Evolutionary conservation across 2,329 filamentous ascomycete genomes (phyloP).

Genomic region (Xylariales sp.): DNA sequence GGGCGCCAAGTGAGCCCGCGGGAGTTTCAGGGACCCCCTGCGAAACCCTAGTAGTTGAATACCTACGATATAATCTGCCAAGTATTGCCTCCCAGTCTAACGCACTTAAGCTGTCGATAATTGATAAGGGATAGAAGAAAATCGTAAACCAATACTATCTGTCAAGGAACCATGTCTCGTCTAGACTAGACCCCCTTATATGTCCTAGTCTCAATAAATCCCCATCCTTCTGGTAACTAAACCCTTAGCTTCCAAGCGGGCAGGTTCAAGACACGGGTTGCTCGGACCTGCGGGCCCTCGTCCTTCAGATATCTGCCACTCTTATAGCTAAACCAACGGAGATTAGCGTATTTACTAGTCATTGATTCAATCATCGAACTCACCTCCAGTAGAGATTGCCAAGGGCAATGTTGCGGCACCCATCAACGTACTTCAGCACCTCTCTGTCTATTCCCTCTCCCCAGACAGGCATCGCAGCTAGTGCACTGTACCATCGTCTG

Average conservation of each 20-base stretch:
- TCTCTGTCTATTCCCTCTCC: slow-evolving; percentile 43
- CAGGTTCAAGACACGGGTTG: slow-evolving; percentile 30
- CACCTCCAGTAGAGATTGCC: slow-evolving; percentile 47
- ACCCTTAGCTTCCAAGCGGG: neutral
- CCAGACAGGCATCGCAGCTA: slow-evolving; percentile 43
- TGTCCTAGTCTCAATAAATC: neutral
- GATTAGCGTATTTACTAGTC: neutral
- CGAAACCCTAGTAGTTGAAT: neutral
- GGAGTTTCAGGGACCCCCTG: no score
- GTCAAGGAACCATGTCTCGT: neutral
- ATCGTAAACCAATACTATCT: neutral
- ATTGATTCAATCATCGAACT: neutral
- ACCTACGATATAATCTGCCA: neutral
- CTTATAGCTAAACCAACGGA: slow-evolving; percentile 18
- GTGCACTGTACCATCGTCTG: slow-evolving; percentile 42
- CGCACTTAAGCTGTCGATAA: neutral
- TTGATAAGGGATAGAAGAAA: neutral
- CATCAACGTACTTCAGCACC: slow-evolving; percentile 42
- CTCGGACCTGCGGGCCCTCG: slow-evolving; percentile 21
- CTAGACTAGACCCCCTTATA: neutral
- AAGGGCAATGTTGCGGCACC: slow-evolving; percentile 40
- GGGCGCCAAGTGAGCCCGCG: no score
- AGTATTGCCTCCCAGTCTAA: neutral
- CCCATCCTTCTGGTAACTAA: neutral
- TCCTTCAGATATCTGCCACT: slow-evolving; percentile 30